Conservation (phyloP, 331 rosid genomes). For the Acacia pycnantha region DNA sequence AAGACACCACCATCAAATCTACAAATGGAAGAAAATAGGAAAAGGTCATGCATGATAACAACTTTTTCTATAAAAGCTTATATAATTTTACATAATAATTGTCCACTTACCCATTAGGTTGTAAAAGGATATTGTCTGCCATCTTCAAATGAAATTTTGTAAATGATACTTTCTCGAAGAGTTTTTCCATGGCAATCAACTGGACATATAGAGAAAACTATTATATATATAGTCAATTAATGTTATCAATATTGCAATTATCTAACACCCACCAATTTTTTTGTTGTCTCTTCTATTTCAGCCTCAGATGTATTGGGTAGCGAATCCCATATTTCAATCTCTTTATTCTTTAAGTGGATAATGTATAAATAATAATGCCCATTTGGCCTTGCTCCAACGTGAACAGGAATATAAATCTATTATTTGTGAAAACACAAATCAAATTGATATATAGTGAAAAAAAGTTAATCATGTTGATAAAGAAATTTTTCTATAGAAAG, state of each 20-base stretch:
- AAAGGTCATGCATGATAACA: not conserved
- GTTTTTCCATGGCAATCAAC: not conserved
- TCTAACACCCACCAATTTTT: not conserved
- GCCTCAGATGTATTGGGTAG: not conserved
- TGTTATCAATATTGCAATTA: too few relatives aligned
- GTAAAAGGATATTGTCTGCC: not conserved
- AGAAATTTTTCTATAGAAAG: not conserved
- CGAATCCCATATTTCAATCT: not conserved
- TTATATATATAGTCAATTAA: too few relatives aligned
- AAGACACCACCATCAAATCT: not conserved
- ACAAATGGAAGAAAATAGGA: not conserved
- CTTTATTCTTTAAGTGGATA: not conserved
- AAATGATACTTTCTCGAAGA: not conserved
- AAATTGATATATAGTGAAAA: not conserved
- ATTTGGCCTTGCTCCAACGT: not conserved
- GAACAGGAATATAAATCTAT: not conserved
- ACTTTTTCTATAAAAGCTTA: not conserved
- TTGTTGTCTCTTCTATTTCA: not conserved
- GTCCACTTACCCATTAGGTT: not conserved
- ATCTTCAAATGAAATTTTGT: not conserved
- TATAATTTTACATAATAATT: not conserved
- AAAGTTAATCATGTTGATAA: not conserved
- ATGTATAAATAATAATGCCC: not conserved
- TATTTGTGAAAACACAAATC: not conserved
- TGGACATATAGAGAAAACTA: not conserved